Conservation (phyloP, 1,284 basidiomycete genomes). For the Flammula alnicola region DNA sequence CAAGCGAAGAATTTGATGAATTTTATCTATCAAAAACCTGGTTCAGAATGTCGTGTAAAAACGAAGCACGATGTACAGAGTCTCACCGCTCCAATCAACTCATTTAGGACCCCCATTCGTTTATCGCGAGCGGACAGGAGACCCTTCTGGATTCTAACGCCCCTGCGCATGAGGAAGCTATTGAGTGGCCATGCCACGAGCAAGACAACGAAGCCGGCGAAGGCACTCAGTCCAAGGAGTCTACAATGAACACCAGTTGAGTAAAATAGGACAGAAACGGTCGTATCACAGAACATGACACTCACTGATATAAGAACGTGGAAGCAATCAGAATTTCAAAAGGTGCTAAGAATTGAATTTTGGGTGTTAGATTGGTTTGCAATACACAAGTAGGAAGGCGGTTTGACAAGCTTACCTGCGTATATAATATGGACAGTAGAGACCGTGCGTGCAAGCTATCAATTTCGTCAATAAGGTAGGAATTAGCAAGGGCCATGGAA, state of each 20-base stretch:
- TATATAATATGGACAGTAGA: constrained; percentile 68
- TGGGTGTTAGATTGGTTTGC: too few species aligned
- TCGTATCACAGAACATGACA: constrained; percentile 14
- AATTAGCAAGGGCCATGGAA: neutral
- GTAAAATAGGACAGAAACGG: neutral
- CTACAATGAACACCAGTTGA: constrained; percentile 42
- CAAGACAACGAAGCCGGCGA: constrained; percentile 85
- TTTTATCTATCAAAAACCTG: constrained; percentile 56
- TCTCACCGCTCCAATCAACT: constrained; percentile 76
- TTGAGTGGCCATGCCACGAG: constrained; percentile 78
- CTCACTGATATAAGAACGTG: constrained; percentile 82
- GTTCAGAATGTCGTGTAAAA: neutral
- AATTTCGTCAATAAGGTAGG: neutral
- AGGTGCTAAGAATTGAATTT: constrained; percentile 49
- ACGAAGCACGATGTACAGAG: constrained; percentile 2
- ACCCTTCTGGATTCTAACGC: constrained; percentile 74
- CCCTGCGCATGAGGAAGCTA: constrained; percentile 62
- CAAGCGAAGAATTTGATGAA: constrained; percentile 91
- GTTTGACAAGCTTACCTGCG: constrained; percentile 50
- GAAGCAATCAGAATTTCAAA: constrained; percentile 82
- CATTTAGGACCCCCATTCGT: constrained; percentile 85
- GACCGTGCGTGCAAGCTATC: constrained; percentile 50
- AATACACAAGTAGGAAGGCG: neutral
- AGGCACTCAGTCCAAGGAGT: constrained; percentile 82
- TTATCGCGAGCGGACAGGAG: constrained; percentile 78